Base-by-base conservation (phyloP, 371 early-diverging fungal genomes). In the Chytridium lagenaria region DNA sequence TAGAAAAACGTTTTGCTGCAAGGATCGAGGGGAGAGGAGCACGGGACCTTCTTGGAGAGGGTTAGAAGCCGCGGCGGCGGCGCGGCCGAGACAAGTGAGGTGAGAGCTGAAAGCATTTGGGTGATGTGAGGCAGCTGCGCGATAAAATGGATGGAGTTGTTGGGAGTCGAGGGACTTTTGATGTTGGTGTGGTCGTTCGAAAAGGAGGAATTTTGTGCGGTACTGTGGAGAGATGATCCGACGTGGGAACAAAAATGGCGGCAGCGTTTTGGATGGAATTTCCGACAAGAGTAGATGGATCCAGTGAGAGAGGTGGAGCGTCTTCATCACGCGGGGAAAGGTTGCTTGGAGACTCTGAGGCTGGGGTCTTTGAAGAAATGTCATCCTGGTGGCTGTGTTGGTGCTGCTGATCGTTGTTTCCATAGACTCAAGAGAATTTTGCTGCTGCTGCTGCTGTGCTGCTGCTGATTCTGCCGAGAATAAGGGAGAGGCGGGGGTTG, bases 361-460 rank as follows among this genome's bases (percentile, higher is more conserved):
- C 71, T 19, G 66, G 16, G 28, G 73, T 30, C 39, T 12, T 50
- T 38, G 73, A n/a, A n/a, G n/a, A n/a, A n/a, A n/a, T n/a, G n/a
- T n/a, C n/a, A n/a, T n/a, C n/a, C 36, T 31, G 70, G 51, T 33
- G 61, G 30, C 22, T 61, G 19, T 26, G 40, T n/a, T 15, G 72
- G 15, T 67, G 74, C 50, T 50, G 55, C 31, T 39, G 55, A 15
- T 52, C 23, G 55, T 52, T 52, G 55, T 52, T 52, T 7, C 44
- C 19, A 19, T 44, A 12, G 44, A 12, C n/a, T n/a, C n/a, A n/a
- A n/a, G n/a, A n/a, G n/a, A n/a, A n/a, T n/a, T n/a, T n/a, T 52
- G 55, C 26, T 52, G 55, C 55, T 52, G 55, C 23, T 52, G 69
- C 33, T 64, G 69, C 3, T 59, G 74, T 1, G 64, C 51, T 36